Conservation (phyloP, 2,329 filamentous ascomycete species). For the Zasmidium citrigriseum region DNA sequence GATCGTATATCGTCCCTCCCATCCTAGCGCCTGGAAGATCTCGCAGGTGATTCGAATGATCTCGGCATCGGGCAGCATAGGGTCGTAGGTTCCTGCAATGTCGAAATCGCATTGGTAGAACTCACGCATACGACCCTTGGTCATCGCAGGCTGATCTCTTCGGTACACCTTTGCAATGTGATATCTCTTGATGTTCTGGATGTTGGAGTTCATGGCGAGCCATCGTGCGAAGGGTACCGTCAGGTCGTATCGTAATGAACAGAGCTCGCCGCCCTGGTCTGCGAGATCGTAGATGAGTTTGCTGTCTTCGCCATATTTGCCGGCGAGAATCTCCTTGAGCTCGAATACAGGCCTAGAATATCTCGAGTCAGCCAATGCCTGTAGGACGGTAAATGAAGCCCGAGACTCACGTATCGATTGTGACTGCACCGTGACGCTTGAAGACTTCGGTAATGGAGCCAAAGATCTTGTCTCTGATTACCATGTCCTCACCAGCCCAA, state of each 20-base stretch:
- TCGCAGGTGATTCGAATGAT: slow-evolving; percentile 82
- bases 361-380: slow-evolving; percentile 12
- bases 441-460: slow-evolving; percentile 74
- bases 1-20: slow-evolving; percentile 75
- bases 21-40: slow-evolving; percentile 78
- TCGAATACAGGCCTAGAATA: slow-evolving; percentile 69
- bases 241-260: slow-evolving; percentile 81
- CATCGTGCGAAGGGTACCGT: slow-evolving; percentile 90
- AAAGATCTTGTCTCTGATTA: slow-evolving; percentile 80
- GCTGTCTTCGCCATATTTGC: slow-evolving; percentile 90
- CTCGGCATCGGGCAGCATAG: slow-evolving; percentile 91
- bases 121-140: slow-evolving; percentile 89
- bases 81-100: slow-evolving; percentile 82
- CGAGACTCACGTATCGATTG: slow-evolving; percentile 68
- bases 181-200: slow-evolving; percentile 87
- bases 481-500: slow-evolving; percentile 76
- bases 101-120: slow-evolving; percentile 99
- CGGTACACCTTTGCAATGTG: slow-evolving; percentile 93
- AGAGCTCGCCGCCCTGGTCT: slow-evolving; percentile 84
- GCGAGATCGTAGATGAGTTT: slow-evolving; percentile 89
- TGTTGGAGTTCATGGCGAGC: slow-evolving; percentile 84
- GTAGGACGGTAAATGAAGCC: not conserved
- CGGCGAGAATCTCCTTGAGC: slow-evolving; percentile 79
- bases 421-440: slow-evolving; percentile 78
- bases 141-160: slow-evolving; percentile 80